These are phyloP conservation scores for Potentilla sterilis DNA, from an alignment of 306 rosid species.

Conservation along the genomic window DNA sequence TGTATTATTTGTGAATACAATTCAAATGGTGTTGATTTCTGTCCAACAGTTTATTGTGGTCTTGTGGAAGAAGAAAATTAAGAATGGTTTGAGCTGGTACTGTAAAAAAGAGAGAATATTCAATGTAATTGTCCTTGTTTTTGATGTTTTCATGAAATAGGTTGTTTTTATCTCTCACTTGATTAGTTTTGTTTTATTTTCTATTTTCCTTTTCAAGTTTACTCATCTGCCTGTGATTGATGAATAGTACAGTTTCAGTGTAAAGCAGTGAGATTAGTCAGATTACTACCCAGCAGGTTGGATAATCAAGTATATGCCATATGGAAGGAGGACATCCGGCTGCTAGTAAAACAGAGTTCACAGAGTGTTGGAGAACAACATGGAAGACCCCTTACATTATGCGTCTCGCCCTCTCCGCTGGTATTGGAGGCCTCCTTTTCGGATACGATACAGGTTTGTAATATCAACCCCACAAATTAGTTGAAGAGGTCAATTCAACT, in stretches of 20 bases:
- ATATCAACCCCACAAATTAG: background rate
- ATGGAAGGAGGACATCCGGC: conserved; percentile 50
- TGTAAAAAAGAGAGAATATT: background rate
- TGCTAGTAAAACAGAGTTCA: conserved; percentile 45
- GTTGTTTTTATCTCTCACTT: background rate
- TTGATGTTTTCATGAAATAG: background rate
- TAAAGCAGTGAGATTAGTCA: background rate
- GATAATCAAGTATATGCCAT: conserved; percentile 17
- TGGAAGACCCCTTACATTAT: conserved; percentile 64
- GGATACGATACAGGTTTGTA: conserved; percentile 75
- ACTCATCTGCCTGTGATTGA: background rate
- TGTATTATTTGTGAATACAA: background rate
- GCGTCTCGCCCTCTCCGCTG: conserved; percentile 85
- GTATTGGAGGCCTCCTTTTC: conserved; percentile 81
- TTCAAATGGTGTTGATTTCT: background rate
- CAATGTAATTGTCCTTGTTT: background rate
- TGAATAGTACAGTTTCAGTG: background rate
- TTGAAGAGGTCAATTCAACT: background rate
- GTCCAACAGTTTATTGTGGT: background rate
- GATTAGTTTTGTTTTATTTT: background rate
- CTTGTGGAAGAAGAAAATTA: background rate
- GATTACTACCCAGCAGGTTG: background rate
- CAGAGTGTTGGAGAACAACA: conserved; percentile 61
- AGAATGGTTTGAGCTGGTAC: background rate
- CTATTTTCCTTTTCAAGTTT: background rate